Evolutionary conservation across 495 filamentous ascomycete genomes (phyloP), one percentile per base, ranked within the genome.

Genomic region (Xylaria castorea): DNA sequence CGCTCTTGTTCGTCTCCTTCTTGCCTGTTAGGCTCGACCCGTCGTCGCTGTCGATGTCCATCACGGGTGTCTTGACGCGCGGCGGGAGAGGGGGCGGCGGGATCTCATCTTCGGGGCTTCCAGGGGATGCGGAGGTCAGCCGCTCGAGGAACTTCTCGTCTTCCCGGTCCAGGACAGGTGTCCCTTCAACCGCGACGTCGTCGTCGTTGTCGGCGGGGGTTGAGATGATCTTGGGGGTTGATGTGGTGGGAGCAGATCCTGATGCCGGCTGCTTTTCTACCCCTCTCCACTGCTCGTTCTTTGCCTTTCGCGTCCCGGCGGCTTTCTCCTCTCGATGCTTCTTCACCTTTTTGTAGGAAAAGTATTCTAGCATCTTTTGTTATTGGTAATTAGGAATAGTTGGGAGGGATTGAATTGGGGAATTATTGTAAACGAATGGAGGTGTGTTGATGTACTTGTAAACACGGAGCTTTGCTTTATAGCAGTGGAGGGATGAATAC

Each of bases 81-180:
- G 82, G 82, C 0, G 83, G 83, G 4, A 85, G 74, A 0, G 83
- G 77, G 0, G 83, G 83, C 18, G 83, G 83, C 18, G 80, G 79
- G 9, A 79, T 75, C 20, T 78, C 78, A 1, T 81, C 78, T 27
- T 82, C 79, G 50, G 46, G 30, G 25, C 50, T 65, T 44, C 57
- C 42, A 27, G 25, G 22, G 38, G 30, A 58, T 30, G 51, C 58
- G 66, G 83, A 80, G 2, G 83, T 82, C 25, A 86, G 77, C 9
- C 75, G 80, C 75, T 84, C 81, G 53, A 86, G 78, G 70, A 85
- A 86, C 44, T 72, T 70, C 71, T 84, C 79, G 73, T 86, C 85
- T 12, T 83, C 81, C 16, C 77, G 75, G 68, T 84, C 78, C 57
- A 86, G 80, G 30, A 86, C 68, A 2, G 80, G 79, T 65, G 53